Evolutionary conservation across 768 basidiomycete species (phyloP).

Genomic region (Pleurotus giganteus): DNA sequence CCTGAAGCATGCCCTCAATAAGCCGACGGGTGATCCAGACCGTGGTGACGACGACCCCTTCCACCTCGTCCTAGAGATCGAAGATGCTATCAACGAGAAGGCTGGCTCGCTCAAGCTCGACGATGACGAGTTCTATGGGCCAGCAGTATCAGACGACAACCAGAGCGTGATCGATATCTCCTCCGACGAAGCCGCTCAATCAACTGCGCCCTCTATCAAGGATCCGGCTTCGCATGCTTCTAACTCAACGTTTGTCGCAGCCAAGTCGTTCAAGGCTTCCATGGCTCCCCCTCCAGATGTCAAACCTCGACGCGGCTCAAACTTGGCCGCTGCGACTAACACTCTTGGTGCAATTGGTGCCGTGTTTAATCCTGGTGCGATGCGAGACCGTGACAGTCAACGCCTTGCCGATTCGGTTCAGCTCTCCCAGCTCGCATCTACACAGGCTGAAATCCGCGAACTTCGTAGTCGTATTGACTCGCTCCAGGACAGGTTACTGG

Average conservation of each 20-base stretch:
- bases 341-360: background rate
- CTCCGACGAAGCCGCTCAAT: slow-evolving; percentile 5
- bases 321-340: background rate
- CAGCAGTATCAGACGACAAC: background rate
- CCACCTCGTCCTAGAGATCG: slow-evolving; percentile 20
- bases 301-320: background rate
- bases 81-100: slow-evolving; percentile 18
- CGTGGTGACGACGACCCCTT: slow-evolving; percentile 19
- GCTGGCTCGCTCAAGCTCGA: slow-evolving; percentile 18
- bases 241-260: background rate
- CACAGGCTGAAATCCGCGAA: background rate
- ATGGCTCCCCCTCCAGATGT: slow-evolving; percentile 5
- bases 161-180: background rate
- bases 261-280: slow-evolving; percentile 2
- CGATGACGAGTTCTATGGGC: slow-evolving; percentile 11
- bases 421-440: background rate
- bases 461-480: background rate
- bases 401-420: background rate
- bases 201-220: too few species aligned
- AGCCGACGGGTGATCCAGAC: slow-evolving; percentile 26
- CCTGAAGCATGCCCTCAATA: slow-evolving; percentile 16
- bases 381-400: background rate
- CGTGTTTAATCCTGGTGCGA: background rate
- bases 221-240: background rate
- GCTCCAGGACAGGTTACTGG: background rate